Evolutionary conservation across 169 alveolate species (phyloP).

Genomic region (Ichthyophthirius multifiliis): DNA sequence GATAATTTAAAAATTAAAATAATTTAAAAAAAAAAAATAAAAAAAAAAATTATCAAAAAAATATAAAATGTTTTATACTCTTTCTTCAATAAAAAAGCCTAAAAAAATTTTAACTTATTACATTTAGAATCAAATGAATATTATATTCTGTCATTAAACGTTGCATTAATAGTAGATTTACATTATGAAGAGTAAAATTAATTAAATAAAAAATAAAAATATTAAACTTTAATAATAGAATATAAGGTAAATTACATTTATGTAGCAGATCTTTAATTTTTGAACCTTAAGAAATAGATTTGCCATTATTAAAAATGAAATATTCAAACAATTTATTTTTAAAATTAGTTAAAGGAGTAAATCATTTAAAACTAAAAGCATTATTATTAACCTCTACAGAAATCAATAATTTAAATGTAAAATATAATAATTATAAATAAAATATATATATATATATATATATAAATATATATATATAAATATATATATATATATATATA

Average conservation of each 20-base stretch:
- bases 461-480: background rate
- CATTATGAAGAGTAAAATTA: slow-evolving; percentile 20
- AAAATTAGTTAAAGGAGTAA: slow-evolving; percentile 27
- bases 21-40: too few relatives aligned
- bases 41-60: too few relatives aligned
- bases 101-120: slow-evolving; percentile 27
- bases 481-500: background rate
- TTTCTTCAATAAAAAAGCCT: slow-evolving; percentile 37
- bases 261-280: slow-evolving; percentile 34
- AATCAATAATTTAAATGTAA: slow-evolving; percentile 6
- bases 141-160: slow-evolving; percentile 11
- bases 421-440: background rate
- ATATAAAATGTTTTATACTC: slow-evolving; percentile 27
- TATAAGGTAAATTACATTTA: slow-evolving; percentile 36
- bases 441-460: background rate
- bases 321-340: slow-evolving; percentile 19
- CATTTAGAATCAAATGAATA: slow-evolving; percentile 31
- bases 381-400: background rate
- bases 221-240: background rate
- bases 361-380: background rate
- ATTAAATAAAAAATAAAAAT: background rate
- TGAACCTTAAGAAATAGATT: slow-evolving; percentile 24
- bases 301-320: slow-evolving; percentile 34
- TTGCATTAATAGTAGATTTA: background rate
- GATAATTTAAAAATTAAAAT: too few relatives aligned